Base-by-base conservation (phyloP, 768 basidiomycete species). In the Steccherinum ochraceum region DNA sequence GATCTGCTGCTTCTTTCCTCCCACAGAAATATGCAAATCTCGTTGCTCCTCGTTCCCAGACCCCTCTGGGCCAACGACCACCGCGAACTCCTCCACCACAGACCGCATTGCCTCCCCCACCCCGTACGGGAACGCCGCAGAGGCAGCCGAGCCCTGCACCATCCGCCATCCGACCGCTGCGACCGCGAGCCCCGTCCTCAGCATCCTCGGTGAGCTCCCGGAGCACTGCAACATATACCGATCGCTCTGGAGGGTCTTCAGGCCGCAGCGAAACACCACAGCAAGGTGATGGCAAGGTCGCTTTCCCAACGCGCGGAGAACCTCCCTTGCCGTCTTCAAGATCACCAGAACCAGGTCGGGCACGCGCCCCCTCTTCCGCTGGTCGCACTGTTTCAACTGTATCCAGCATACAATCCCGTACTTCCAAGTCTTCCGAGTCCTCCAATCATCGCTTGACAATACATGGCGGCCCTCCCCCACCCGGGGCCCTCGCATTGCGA, bases 21-120 rank as follows among this genome's bases (percentile, higher is more conserved):
- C 79, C 81, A 13, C 67, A 69, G 43, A 72, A 75, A 24, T 70
- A 79, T 24, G 79, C 79, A 61, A 68, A 69, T 54, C 71, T 74
- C 55, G 70, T 78, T 24, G 60, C 60, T 18, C 40, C 23, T 18
- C 7, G 41, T 5, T 43, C 41, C 5, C 41, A 43, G 41, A 43
- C 41, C 10, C 41, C 41, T n/a, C 41, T 24, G 45, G 48, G 35
- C 56, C 46, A 43, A 52, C 25, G 12, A 43, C 45, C 51, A 39
- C 56, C 55, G 5, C 41, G 40, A 24, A 35, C 52, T 23, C 60
- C 55, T 27, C 45, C 25, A 45, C 48, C 44, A 43, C 56, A 41
- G 16, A 18, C 10, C 3, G 20, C 50, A 18, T 19, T 44, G 5
- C 46, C 51, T 13, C 30, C 30, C 16, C 40, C 52, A 25, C 13